Base-by-base conservation (phyloP, 1,284 basidiomycete species). In the Cryptococcus sp. region DNA sequence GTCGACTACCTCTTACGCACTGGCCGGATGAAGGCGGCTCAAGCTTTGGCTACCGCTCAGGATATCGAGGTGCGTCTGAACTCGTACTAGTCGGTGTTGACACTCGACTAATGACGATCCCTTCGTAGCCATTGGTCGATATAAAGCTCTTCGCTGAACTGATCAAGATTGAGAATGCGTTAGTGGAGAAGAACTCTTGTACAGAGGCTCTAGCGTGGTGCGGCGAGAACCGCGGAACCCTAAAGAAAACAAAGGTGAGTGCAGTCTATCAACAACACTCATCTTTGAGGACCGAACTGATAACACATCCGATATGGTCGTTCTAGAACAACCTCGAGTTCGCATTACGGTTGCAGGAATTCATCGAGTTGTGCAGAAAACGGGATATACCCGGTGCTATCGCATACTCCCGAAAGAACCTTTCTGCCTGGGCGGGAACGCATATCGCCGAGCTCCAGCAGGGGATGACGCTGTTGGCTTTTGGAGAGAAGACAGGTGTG, bases 161-260 rank as follows among this genome's bases (percentile, higher is more conserved):
- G 47, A 83, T 83, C 35, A 83, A 87, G 55, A 93, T 98, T 63
- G 93, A 97, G 76, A 82, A 83, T 6, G 91, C 91, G 0, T 82
- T 99, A 19, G 61, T 77, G 5, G 79, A 82, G 17, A 80, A 80
- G 50, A 86, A 91, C 65, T 89, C 89, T 69, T 93, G 92, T 67
- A 82, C 87, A 1, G 89, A 93, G 75, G 95, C 94, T 5, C 81
- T 99, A 46, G 84, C 86, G 16, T 99, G 95, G 95, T 98, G 94
- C 69, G 91, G 86, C 59, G 96, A 99, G 82, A 97, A 99, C 80
- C 91, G 95, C 76, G 85, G 86, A 30, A 88, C 90, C 8, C 83
- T 99, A 56, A 87, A 91, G 59, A 98, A 97, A 81, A 85, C 88
- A 70, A 93, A 91, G 83, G 93, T 88, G 57, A 63, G 83, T 71